Conservation (phyloP, 371 early-diverging fungal genomes). For the Mortierella sp. region DNA sequence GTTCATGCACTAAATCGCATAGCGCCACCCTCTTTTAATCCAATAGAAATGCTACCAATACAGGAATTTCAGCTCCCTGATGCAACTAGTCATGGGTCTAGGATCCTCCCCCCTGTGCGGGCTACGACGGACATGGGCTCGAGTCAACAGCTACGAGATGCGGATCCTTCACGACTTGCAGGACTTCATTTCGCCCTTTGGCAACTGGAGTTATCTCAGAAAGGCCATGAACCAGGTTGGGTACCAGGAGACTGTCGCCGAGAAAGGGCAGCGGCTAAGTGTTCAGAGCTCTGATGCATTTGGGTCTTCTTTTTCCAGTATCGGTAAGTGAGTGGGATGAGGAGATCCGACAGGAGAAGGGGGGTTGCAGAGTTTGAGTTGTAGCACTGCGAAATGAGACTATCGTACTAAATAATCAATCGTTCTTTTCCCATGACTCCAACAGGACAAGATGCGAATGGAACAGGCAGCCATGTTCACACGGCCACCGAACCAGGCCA, state of each 20-base stretch:
- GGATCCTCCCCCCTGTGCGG: constrained; percentile 68
- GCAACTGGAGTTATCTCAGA: constrained; percentile 71
- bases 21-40: not conserved
- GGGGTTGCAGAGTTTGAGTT: not conserved
- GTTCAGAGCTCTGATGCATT: constrained; percentile 9
- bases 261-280: constrained; percentile 2
- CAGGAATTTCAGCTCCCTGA: constrained; percentile 70
- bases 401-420: not conserved
- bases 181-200: constrained; percentile 68
- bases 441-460: constrained; percentile 1
- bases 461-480: not conserved
- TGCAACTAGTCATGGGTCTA: constrained; percentile 70
- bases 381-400: not conserved
- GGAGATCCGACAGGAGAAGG: too few relatives aligned
- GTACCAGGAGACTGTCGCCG: constrained; percentile 18
- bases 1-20: not conserved
- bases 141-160: constrained; percentile 63
- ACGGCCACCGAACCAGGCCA: constrained; percentile 3
- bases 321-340: not conserved
- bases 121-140: constrained; percentile 67
- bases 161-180: constrained; percentile 67
- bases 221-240: constrained; percentile 66
- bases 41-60: constrained; percentile 72
- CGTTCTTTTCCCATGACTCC: not conserved
- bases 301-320: not conserved